Evolutionary conservation across 371 early-diverging fungal species (phyloP).

Genomic region (Actinomucor elegans): DNA sequence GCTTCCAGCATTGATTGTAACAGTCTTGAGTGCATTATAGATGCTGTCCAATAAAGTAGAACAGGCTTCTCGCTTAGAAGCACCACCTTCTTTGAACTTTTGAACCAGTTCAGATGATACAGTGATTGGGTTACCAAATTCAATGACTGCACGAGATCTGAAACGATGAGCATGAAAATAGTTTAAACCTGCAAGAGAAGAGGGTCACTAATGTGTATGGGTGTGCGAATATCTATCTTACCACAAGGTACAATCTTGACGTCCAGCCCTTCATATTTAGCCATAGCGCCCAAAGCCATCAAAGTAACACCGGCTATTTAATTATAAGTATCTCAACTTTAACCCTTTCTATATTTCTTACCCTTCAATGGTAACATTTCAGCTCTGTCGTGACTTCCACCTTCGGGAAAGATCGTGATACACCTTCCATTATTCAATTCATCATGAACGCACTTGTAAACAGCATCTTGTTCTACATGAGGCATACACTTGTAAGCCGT

Average conservation of each 20-base stretch:
- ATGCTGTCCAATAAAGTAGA: slow-evolving; percentile 70
- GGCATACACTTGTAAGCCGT: slow-evolving; percentile 73
- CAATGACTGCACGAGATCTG: slow-evolving; percentile 91
- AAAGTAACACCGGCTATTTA: slow-evolving; percentile 70
- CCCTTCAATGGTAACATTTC: slow-evolving; percentile 93
- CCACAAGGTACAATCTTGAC: slow-evolving; percentile 91
- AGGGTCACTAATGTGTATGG: no score
- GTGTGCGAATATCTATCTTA: slow-evolving; percentile 23
- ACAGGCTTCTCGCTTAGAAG: slow-evolving; percentile 76
- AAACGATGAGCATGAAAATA: slow-evolving; percentile 95
- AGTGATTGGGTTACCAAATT: slow-evolving; percentile 89
- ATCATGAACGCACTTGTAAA: slow-evolving; percentile 78
- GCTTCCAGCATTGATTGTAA: slow-evolving; percentile 89
- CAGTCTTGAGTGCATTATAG: slow-evolving; percentile 68
- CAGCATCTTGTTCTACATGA: slow-evolving; percentile 79
- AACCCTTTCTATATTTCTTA: slow-evolving; percentile 25
- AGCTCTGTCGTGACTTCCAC: slow-evolving; percentile 92
- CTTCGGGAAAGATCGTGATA: slow-evolving; percentile 96
- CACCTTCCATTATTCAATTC: slow-evolving; percentile 73
- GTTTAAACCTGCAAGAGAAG: slow-evolving; percentile 64
- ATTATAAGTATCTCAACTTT: no score
- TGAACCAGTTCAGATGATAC: slow-evolving; percentile 74
- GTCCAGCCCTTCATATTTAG: slow-evolving; percentile 73
- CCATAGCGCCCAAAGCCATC: slow-evolving; percentile 94
- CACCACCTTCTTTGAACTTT: slow-evolving; percentile 78